These are phyloP conservation scores for Drechslerella coelobrocha DNA, from an alignment of 2,329 filamentous ascomycete genomes.

Conservation along the genomic window DNA sequence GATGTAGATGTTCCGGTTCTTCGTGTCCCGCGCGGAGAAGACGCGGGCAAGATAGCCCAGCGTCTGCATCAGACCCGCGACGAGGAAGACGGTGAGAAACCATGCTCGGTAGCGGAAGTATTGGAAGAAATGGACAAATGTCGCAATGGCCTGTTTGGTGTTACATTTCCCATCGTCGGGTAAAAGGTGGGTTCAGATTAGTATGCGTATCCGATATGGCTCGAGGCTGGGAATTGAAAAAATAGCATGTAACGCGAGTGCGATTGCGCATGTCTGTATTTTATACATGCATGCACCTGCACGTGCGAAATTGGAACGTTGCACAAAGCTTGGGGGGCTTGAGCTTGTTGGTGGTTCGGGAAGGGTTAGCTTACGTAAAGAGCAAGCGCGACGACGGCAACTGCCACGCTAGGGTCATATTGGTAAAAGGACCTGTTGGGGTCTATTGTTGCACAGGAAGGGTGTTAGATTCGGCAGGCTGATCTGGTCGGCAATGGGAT, in stretches of 20 bases:
- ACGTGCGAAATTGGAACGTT: too few relatives aligned
- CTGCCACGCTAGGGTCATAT: conserved; percentile 28
- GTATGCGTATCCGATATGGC: not conserved
- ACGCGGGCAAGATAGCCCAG: conserved; percentile 51
- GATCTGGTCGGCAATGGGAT: not conserved
- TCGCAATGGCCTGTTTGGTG: conserved; percentile 39
- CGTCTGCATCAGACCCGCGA: conserved; percentile 52
- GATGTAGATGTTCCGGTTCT: conserved; percentile 54
- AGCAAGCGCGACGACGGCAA: conserved; percentile 31
- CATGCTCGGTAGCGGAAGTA: conserved; percentile 52
- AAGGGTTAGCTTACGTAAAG: conserved; percentile 40
- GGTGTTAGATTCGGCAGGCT: not conserved
- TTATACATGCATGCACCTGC: too few relatives aligned
- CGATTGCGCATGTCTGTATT: not conserved
- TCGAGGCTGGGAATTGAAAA: too few relatives aligned
- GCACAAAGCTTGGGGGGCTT: too few relatives aligned
- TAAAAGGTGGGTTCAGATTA: not conserved
- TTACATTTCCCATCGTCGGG: too few relatives aligned
- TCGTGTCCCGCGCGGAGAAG: conserved; percentile 50
- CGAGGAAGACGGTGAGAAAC: conserved; percentile 51
- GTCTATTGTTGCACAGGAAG: not conserved
- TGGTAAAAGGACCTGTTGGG: conserved; percentile 33
- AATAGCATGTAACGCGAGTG: not conserved
- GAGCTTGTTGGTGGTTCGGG: too few relatives aligned
- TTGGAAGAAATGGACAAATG: conserved; percentile 50